Evolutionary conservation across 225 moss, liverwort and hornwort species (phyloP).

Genomic region (Bryum argenteum): DNA sequence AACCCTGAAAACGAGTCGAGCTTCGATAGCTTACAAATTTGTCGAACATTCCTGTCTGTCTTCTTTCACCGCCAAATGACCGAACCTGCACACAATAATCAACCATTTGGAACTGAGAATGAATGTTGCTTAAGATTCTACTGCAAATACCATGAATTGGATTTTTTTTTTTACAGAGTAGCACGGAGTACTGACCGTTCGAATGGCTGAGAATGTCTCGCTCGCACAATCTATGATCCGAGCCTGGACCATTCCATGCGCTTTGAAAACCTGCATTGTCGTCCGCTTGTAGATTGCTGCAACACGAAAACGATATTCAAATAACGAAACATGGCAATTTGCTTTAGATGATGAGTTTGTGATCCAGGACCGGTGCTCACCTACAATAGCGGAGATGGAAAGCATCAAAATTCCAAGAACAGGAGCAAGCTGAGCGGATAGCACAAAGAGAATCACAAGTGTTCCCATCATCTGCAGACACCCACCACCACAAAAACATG

Average conservation of each 20-base stretch:
- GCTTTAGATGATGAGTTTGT: too few relatives aligned
- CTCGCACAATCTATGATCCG: conserved; percentile 85
- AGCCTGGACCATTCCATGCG: conserved; percentile 84
- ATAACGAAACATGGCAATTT: too few relatives aligned
- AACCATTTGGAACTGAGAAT: neutral
- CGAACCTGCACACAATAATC: conserved; percentile 63
- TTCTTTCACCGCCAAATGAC: conserved; percentile 93
- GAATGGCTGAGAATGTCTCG: conserved; percentile 94
- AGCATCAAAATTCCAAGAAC: conserved; percentile 84
- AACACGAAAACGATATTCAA: neutral
- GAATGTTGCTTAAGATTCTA: neutral
- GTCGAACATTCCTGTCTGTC: conserved; percentile 92
- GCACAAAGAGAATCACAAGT: conserved; percentile 70
- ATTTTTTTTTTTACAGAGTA: too few relatives aligned
- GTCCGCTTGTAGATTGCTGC: conserved; percentile 96
- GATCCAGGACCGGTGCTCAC: conserved; percentile 57
- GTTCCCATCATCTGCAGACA: conserved; percentile 76
- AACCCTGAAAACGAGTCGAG: too few relatives aligned
- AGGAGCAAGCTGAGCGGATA: conserved; percentile 92
- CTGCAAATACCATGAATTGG: too few relatives aligned
- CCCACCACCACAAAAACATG: conserved; percentile 8
- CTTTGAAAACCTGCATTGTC: conserved; percentile 87
- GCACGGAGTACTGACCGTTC: conserved; percentile 83
- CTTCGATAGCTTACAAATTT: conserved; percentile 69
- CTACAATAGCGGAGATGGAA: conserved; percentile 87